Evolutionary conservation across 2,329 filamentous ascomycete genomes (phyloP).

Genomic region (Intubia oerlemansii): DNA sequence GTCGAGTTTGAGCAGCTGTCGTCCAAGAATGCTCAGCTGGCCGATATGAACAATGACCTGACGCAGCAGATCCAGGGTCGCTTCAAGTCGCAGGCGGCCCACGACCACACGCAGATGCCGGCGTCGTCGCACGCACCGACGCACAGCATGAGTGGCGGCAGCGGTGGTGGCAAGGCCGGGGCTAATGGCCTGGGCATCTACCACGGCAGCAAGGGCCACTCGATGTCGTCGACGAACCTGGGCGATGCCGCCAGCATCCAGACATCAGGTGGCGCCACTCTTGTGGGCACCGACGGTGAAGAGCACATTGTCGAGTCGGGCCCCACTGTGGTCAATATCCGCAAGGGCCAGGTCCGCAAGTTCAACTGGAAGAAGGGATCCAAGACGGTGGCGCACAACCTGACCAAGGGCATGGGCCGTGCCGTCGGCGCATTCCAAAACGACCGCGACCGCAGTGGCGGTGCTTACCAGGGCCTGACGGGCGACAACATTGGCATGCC

Average conservation of each 20-base stretch:
- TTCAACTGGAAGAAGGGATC: conserved; percentile 98
- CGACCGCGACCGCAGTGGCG: conserved; percentile 28
- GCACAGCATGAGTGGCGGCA: too few species aligned
- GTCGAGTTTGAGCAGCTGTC: conserved; percentile 92
- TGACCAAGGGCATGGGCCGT: conserved; percentile 83
- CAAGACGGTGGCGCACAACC: conserved; percentile 81
- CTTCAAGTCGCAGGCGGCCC: conserved; percentile 51
- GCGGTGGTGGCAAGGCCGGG: conserved; percentile 19
- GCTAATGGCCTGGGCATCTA: conserved; percentile 34
- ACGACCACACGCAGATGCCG: too few species aligned
- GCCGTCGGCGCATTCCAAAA: conserved; percentile 57
- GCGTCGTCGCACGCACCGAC: too few species aligned
- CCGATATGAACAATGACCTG: conserved; percentile 87
- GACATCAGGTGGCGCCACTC: conserved; percentile 31
- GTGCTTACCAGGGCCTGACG: conserved; percentile 28
- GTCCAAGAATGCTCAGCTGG: conserved; percentile 81
- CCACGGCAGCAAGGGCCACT: conserved; percentile 24
- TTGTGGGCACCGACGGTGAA: conserved; percentile 40
- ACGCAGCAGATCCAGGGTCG: conserved; percentile 86
- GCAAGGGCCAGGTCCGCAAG: conserved; percentile 85
- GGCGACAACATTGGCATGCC: conserved; percentile 47
- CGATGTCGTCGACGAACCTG: conserved; percentile 27
- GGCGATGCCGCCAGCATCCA: conserved; percentile 30
- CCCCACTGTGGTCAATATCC: conserved; percentile 87
- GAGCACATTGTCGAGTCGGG: conserved; percentile 48